Conservation (phyloP, 371 early-diverging fungal species). For the Chytridiales sp. region DNA sequence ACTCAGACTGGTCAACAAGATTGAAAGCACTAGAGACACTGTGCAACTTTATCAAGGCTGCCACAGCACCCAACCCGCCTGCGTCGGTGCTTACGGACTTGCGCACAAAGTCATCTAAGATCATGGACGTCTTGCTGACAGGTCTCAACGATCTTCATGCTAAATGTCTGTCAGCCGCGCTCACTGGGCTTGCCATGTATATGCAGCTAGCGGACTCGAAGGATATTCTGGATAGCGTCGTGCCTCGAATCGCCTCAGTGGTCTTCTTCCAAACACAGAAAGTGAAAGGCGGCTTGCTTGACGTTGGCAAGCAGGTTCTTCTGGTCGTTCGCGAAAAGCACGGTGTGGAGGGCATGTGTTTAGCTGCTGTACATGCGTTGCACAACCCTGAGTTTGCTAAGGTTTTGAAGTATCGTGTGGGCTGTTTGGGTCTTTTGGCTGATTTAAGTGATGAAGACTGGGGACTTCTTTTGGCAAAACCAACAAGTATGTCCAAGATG, state of each 20-base stretch:
- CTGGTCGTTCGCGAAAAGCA: conserved; percentile 2
- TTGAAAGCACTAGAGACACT: conserved; percentile 15
- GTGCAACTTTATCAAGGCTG: not conserved
- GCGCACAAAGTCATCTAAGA: conserved; percentile 20
- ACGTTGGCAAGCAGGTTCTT: conserved; percentile 6
- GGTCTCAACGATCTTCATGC: conserved; percentile 26
- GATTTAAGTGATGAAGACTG: conserved; percentile 30
- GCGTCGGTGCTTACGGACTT: conserved; percentile 25
- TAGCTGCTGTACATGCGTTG: conserved; percentile 21
- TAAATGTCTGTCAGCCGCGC: conserved; percentile 12
- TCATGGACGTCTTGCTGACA: conserved; percentile 6
- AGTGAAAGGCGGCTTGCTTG: conserved; percentile 9
- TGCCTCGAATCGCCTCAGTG: conserved; percentile 16
- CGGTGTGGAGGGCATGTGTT: conserved; percentile 14
- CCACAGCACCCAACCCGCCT: not conserved
- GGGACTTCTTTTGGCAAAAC: conserved; percentile 10
- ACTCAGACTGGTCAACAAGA: conserved; percentile 21
- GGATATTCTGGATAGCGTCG: conserved; percentile 9
- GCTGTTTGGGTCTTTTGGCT: conserved; percentile 23
- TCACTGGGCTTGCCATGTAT: conserved; percentile 12
- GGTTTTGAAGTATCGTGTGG: conserved; percentile 13
- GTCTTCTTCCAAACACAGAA: conserved; percentile 15
- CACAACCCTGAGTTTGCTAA: conserved; percentile 22
- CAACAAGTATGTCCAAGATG: conserved; percentile 6
- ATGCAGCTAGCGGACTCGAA: not conserved